These are phyloP conservation scores for Amanita jacksonii DNA, from an alignment of 768 basidiomycete species.

Conservation along the genomic window DNA sequence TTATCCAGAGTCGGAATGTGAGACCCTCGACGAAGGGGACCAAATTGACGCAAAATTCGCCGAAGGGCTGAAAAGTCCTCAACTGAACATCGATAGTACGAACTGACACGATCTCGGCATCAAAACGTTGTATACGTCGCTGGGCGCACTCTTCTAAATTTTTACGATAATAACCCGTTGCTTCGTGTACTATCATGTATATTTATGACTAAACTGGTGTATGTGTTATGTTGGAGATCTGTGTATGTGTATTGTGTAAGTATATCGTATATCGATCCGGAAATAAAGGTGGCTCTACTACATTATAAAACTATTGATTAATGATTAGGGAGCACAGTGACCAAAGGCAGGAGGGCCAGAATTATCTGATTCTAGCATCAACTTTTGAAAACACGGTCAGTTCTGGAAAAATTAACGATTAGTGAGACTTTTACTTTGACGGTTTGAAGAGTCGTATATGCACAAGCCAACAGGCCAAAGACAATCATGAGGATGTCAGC, in stretches of 20 bases:
- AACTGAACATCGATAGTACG: constrained; percentile 3
- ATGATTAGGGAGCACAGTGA: constrained; percentile 17
- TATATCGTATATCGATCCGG: no score
- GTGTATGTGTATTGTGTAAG: no score
- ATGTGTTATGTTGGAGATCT: no score
- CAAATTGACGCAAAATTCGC: not conserved
- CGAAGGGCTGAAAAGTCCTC: not conserved
- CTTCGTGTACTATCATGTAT: no score
- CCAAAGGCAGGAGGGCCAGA: constrained; percentile 28
- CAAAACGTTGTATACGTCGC: not conserved
- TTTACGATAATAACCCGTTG: not conserved
- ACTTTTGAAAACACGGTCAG: constrained; percentile 26
- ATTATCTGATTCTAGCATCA: constrained; percentile 48
- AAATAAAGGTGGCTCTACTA: no score
- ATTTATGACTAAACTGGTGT: no score
- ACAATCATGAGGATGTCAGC: constrained; percentile 64
- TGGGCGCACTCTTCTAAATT: constrained; percentile 7
- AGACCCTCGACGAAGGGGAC: not conserved
- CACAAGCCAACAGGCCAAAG: constrained; percentile 64
- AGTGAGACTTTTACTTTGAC: constrained; percentile 40
- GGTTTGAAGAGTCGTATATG: constrained; percentile 78
- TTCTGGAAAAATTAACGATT: not conserved
- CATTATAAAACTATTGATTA: no score
- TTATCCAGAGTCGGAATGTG: constrained; percentile 2
- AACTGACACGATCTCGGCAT: not conserved